A percentile compares a stretch with the other conserved stretches of the same genome.
phyloP scores from a whole-genome alignment of 768 basidiomycete genomes.

The Lactifluus subvellereus region DNA sequence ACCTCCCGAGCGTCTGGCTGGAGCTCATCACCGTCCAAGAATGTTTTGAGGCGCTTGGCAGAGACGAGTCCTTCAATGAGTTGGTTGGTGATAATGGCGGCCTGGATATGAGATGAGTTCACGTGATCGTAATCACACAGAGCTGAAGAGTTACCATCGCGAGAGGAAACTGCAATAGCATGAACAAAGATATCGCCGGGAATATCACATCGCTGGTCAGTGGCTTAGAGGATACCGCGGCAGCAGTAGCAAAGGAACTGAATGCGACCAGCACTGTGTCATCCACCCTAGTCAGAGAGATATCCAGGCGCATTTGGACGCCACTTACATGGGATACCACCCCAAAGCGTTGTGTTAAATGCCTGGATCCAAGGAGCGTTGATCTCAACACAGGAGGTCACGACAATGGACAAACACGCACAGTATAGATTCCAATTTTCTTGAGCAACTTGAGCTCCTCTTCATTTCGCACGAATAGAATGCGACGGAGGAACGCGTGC shows the following conservation, averaged over 20 bases:
- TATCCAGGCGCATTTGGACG: not conserved
- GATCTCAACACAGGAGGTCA: not conserved
- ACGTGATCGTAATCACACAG: not conserved
- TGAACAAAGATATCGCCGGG: slow-evolving; percentile 89
- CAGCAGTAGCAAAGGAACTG: slow-evolving; percentile 74
- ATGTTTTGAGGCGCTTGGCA: slow-evolving; percentile 67
- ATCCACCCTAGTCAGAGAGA: slow-evolving; percentile 7
- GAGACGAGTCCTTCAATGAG: slow-evolving; percentile 86
- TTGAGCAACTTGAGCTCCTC: slow-evolving; percentile 75
- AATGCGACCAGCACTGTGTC: slow-evolving; percentile 64
- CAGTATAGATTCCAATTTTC: slow-evolving; percentile 73
- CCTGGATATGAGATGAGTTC: slow-evolving; percentile 35
- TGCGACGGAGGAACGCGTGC: slow-evolving; percentile 73
- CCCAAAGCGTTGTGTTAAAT: slow-evolving; percentile 58
- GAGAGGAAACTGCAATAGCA: slow-evolving; percentile 81
- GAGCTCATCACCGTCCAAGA: slow-evolving; percentile 73
- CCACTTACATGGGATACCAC: slow-evolving; percentile 50
- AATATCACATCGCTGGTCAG: slow-evolving; percentile 90
- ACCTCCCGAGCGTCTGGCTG: slow-evolving; percentile 70
- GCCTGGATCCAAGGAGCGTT: slow-evolving; percentile 35
- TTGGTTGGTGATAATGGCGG: slow-evolving; percentile 67
- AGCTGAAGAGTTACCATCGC: slow-evolving; percentile 52
- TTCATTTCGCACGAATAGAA: slow-evolving; percentile 76
- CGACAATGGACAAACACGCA: slow-evolving; percentile 31
- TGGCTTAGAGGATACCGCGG: slow-evolving; percentile 53